Percentiles rank a stretch among this genome's conserved stretches.
phyloP scores from a whole-genome alignment of 2,329 filamentous ascomycete species.

The Leptographium radiaticola region DNA sequence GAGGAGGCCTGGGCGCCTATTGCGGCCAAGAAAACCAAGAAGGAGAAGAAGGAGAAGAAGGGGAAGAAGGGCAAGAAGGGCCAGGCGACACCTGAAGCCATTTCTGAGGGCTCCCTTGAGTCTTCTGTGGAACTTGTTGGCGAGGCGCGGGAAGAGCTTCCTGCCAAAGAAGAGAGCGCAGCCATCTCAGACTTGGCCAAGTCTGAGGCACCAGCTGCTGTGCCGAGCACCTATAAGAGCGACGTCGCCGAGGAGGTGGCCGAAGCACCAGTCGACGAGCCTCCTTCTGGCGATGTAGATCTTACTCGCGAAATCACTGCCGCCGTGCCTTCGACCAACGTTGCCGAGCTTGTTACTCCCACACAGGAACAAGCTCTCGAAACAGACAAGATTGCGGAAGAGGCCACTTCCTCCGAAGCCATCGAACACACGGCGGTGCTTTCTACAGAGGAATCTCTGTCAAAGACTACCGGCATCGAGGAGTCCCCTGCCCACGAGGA shows the following conservation, averaged over 20 bases:
- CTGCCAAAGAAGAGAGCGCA: background rate
- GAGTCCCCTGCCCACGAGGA: background rate
- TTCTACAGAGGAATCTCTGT: background rate
- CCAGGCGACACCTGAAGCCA: background rate
- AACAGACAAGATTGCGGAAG: background rate
- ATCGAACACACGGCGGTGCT: background rate
- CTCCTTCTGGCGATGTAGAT: background rate
- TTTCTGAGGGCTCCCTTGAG: background rate
- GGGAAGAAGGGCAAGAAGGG: slow-evolving; percentile 3
- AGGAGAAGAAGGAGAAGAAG: background rate
- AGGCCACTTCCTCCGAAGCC: background rate
- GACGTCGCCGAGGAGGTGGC: background rate
- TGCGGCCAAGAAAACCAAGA: background rate
- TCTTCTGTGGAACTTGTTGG: background rate
- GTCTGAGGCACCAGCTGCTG: background rate
- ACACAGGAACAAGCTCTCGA: background rate
- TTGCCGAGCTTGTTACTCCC: background rate
- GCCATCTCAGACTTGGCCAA: background rate
- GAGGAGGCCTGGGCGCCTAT: background rate
- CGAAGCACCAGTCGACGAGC: background rate
- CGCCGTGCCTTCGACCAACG: background rate
- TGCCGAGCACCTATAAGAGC: no score
- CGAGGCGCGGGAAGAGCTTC: background rate
- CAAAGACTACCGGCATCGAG: background rate
- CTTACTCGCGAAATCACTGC: background rate